Evolutionary conservation across 176 grass and related monocot genomes (phyloP).

Genomic region (Elaeis guineensis): DNA sequence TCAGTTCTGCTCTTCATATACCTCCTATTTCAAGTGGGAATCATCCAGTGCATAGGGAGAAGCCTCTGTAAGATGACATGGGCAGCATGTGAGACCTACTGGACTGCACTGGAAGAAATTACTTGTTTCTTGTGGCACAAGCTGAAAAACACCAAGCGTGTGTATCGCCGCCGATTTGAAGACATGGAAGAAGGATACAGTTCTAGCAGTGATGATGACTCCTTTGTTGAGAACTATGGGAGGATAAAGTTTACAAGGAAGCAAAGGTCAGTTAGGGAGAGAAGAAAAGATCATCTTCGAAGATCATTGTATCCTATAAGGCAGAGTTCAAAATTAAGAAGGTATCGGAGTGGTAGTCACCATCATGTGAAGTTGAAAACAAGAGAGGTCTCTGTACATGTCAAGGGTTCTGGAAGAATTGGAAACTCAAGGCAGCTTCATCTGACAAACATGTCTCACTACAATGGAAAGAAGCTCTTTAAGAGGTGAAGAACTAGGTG

Average conservation of each 20-base stretch:
- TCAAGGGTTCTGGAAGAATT: neutral
- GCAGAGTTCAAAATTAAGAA: constrained; percentile 6
- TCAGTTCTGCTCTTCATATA: constrained; percentile 23
- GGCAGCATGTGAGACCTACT: constrained; percentile 13
- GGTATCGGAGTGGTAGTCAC: neutral
- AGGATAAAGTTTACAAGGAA: neutral
- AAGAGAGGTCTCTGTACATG: constrained; percentile 13
- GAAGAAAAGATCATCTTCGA: constrained; percentile 4
- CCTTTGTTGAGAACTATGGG: neutral
- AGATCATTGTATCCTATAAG: neutral
- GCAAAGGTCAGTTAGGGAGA: neutral
- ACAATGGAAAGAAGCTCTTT: neutral
- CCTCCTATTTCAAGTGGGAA: constrained; percentile 23
- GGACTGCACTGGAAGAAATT: neutral
- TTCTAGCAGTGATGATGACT: constrained; percentile 5
- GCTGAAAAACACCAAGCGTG: constrained; percentile 28
- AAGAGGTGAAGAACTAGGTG: neutral
- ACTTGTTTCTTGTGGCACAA: constrained; percentile 21
- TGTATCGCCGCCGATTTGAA: constrained; percentile 6
- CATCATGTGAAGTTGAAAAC: constrained; percentile 13
- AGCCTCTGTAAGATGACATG: constrained; percentile 27
- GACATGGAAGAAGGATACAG: constrained; percentile 11
- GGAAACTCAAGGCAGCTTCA: neutral
- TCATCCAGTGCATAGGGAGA: constrained; percentile 35
- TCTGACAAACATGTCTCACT: neutral